Conservation (phyloP, 1,284 basidiomycete genomes). For the Trametes versicolor region DNA sequence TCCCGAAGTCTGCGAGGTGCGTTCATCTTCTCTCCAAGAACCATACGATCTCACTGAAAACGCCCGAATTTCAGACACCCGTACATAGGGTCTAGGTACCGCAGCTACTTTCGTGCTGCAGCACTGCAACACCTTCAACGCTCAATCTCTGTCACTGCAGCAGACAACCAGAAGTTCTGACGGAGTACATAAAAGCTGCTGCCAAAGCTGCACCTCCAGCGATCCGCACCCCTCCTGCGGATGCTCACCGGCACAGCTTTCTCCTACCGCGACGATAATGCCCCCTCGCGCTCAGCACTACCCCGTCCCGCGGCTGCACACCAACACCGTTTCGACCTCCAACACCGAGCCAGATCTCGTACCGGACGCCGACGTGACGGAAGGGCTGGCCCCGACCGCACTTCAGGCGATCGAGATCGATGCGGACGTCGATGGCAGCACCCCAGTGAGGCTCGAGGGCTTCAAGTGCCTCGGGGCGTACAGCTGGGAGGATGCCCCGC, state of each 20-base stretch:
- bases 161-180: neutral
- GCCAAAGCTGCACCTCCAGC: constrained; percentile 3
- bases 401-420: constrained; percentile 14
- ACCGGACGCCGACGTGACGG: constrained; percentile 17
- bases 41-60: too few relatives aligned
- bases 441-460: constrained; percentile 18
- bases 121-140: neutral
- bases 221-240: neutral
- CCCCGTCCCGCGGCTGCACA: neutral
- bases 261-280: too few relatives aligned
- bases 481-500: constrained; percentile 53
- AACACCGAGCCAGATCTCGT: constrained; percentile 23
- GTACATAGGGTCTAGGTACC: neutral
- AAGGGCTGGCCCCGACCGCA: constrained; percentile 16
- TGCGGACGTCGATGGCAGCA: neutral
- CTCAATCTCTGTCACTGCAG: neutral
- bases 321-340: constrained; percentile 18
- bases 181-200: constrained; percentile 11
- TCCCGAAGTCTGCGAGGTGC: neutral
- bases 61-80: neutral
- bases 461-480: constrained; percentile 59
- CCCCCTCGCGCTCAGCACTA: neutral
- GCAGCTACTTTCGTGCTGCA: constrained; percentile 7
- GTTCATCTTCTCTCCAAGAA: neutral
- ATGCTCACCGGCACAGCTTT: neutral